phyloP scores from a whole-genome alignment of 805 yeast genomes.

The Sugiyamaella americana region DNA sequence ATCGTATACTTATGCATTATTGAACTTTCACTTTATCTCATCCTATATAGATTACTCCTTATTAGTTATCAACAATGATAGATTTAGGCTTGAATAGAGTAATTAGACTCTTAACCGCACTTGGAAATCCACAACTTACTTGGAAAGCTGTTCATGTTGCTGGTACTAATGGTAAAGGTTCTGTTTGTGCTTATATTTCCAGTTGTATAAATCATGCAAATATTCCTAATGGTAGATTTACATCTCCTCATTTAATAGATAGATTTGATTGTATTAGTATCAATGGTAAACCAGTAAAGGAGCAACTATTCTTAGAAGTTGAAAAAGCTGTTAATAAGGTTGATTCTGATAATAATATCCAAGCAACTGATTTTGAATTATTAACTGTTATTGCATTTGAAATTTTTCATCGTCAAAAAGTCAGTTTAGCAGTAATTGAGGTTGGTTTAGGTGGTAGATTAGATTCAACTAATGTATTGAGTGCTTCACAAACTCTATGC shows the following conservation, averaged over 20 bases:
- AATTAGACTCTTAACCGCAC: constrained; percentile 36
- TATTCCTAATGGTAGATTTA: constrained; percentile 66
- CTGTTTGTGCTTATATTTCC: constrained; percentile 76
- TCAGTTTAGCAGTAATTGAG: constrained; percentile 79
- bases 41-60: too few relatives aligned
- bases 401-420: constrained; percentile 53
- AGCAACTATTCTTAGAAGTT: constrained; percentile 38
- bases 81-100: constrained; percentile 56
- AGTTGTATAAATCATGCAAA: constrained; percentile 49
- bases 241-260: constrained; percentile 77
- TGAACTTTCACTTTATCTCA: too few relatives aligned
- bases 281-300: constrained; percentile 50
- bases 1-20: too few relatives aligned
- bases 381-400: constrained; percentile 81
- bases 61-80: too few relatives aligned
- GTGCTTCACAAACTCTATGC: constrained; percentile 41
- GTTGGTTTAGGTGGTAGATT: constrained; percentile 89
- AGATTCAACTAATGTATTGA: constrained; percentile 78
- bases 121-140: constrained; percentile 64
- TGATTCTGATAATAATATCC: constrained; percentile 40
- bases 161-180: constrained; percentile 97
- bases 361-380: constrained; percentile 84
- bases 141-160: constrained; percentile 81
- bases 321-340: constrained; percentile 38
- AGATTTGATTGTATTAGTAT: constrained; percentile 73